phyloP scores from a whole-genome alignment of 345 rosid genomes.

The Moricandia arvensis region DNA sequence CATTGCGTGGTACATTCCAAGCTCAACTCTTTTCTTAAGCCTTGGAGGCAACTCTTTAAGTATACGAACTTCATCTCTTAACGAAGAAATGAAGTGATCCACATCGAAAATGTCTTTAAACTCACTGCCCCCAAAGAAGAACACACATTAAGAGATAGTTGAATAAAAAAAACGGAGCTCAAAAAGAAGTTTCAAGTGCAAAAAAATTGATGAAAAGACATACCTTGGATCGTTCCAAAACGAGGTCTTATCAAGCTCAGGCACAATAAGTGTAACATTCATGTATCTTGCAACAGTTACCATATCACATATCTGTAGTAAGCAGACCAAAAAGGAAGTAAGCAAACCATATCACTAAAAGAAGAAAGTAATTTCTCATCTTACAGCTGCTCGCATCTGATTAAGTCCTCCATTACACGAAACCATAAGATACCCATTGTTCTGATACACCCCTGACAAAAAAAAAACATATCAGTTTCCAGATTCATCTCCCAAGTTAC shows the following conservation, averaged over 20 bases:
- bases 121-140: constrained; percentile 51
- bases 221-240: constrained; percentile 98
- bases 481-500: constrained; percentile 13
- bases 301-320: constrained; percentile 91
- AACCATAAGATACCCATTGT: constrained; percentile 90
- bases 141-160: neutral
- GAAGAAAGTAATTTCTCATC: constrained; percentile 24
- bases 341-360: constrained; percentile 3
- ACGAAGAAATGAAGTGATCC: constrained; percentile 78
- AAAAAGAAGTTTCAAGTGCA: neutral
- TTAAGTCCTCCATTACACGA: constrained; percentile 99
- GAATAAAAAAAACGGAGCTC: neutral
- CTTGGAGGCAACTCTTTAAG: constrained; percentile 79
- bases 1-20: constrained; percentile 60
- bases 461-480: constrained; percentile 3
- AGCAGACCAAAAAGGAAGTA: constrained; percentile 6
- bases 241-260: constrained; percentile 89
- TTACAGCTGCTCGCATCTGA: constrained; percentile 98
- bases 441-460: constrained; percentile 68
- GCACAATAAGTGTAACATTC: constrained; percentile 89
- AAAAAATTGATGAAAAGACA: neutral
- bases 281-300: constrained; percentile 80
- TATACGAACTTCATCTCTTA: constrained; percentile 92
- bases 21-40: constrained; percentile 67
- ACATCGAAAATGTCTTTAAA: constrained; percentile 92